Conservation (phyloP, 768 basidiomycete genomes). For the Kwoniella pini region DNA sequence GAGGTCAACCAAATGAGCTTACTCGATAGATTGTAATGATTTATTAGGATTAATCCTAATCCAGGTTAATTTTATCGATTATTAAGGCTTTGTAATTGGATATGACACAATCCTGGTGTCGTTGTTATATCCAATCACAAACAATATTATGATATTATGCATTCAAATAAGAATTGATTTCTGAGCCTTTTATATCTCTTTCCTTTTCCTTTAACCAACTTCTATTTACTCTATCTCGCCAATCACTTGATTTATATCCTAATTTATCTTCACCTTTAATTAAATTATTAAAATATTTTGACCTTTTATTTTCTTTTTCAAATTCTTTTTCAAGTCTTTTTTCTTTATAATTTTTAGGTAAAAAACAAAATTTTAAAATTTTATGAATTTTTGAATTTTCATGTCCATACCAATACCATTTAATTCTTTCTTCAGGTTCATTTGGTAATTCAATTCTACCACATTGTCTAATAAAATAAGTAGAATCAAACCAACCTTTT, state of each 20-base stretch:
- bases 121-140: too few species aligned
- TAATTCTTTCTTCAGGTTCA: conserved; percentile 10
- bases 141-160: too few species aligned
- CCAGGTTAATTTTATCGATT: not conserved
- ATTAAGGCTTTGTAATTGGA: not conserved
- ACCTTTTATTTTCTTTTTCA: not conserved
- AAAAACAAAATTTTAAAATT: not conserved
- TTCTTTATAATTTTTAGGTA: not conserved
- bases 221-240: conserved; percentile 8
- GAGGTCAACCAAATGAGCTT: not conserved
- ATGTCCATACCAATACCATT: conserved; percentile 23
- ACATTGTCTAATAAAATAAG: conserved; percentile 13
- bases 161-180: too few species aligned
- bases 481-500: conserved; percentile 17
- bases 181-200: not conserved
- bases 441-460: conserved; percentile 17
- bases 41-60: not conserved
- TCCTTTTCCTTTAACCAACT: conserved; percentile 2
- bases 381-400: conserved; percentile 1
- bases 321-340: conserved; percentile 1
- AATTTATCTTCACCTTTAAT: not conserved
- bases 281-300: not conserved
- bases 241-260: conserved; percentile 4
- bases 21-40: not conserved
- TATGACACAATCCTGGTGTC: not conserved